These are phyloP conservation scores for Pseudotulostoma volvatum DNA, from an alignment of 495 filamentous ascomycete species.

Conservation along the genomic window DNA sequence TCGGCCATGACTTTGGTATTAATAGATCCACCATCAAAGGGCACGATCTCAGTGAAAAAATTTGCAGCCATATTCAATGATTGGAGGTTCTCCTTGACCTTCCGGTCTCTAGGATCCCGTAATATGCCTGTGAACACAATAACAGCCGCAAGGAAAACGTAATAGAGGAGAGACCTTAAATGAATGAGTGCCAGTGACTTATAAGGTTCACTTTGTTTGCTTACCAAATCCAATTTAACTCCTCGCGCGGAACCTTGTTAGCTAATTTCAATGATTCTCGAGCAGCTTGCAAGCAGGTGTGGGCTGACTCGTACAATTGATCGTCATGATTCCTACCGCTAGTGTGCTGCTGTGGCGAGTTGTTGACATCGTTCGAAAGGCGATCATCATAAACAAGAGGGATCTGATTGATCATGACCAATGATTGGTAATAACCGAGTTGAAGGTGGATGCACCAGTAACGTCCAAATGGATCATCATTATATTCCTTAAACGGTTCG, in stretches of 20 bases:
- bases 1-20: constrained; percentile 78
- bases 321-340: too few species aligned
- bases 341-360: too few species aligned
- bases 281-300: constrained; percentile 79
- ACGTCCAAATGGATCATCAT: constrained; percentile 68
- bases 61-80: constrained; percentile 77
- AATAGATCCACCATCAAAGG: constrained; percentile 46
- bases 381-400: constrained; percentile 83
- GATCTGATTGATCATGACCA: constrained; percentile 94
- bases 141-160: constrained; percentile 79
- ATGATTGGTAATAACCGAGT: constrained; percentile 87
- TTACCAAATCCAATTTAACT: constrained; percentile 87
- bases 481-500: constrained; percentile 62
- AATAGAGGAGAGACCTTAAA: constrained; percentile 79
- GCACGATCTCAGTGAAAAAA: constrained; percentile 62
- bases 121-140: constrained; percentile 90
- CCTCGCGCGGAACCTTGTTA: constrained; percentile 84
- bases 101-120: constrained; percentile 66
- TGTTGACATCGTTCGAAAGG: too few species aligned
- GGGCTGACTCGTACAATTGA: too few species aligned
- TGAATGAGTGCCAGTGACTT: constrained; percentile 9
- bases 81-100: constrained; percentile 67
- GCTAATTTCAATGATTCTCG: constrained; percentile 79
- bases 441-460: constrained; percentile 78
- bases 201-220: constrained; percentile 10